phyloP scores from a whole-genome alignment of 805 yeast genomes.

The Candida chauliodis region DNA sequence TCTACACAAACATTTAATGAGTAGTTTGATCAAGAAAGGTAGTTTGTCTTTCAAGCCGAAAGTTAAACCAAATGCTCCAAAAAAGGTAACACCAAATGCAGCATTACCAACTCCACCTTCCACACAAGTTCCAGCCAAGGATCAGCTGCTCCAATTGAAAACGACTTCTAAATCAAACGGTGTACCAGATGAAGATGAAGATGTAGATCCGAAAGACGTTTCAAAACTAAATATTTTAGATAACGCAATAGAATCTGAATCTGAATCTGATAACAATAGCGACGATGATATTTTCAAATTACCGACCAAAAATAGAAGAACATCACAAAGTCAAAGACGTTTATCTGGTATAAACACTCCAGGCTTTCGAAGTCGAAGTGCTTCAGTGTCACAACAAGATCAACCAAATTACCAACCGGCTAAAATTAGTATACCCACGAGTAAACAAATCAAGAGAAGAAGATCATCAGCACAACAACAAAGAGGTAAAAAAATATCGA shows the following conservation, averaged over 20 bases:
- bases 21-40: constrained; percentile 46
- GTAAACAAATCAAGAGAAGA: constrained; percentile 28
- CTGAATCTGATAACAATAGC: constrained; percentile 8
- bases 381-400: constrained; percentile 25
- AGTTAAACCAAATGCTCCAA: constrained; percentile 23
- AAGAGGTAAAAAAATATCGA: constrained; percentile 10
- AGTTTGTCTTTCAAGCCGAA: constrained; percentile 69
- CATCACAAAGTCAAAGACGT: constrained; percentile 28
- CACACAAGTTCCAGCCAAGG: constrained; percentile 10
- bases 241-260: constrained; percentile 8
- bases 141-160: background rate
- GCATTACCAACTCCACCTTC: constrained; percentile 16
- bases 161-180: background rate
- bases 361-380: constrained; percentile 23
- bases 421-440: constrained; percentile 36
- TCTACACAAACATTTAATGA: constrained; percentile 24
- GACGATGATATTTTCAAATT: constrained; percentile 32
- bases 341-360: constrained; percentile 32
- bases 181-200: constrained; percentile 17
- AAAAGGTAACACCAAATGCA: constrained; percentile 10
- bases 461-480: constrained; percentile 20
- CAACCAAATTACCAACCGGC: constrained; percentile 21
- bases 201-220: constrained; percentile 25
- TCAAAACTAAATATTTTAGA: constrained; percentile 1
- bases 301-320: constrained; percentile 22